Conservation (phyloP, 2,329 filamentous ascomycete species). For the Epichloe gansuensis region DNA sequence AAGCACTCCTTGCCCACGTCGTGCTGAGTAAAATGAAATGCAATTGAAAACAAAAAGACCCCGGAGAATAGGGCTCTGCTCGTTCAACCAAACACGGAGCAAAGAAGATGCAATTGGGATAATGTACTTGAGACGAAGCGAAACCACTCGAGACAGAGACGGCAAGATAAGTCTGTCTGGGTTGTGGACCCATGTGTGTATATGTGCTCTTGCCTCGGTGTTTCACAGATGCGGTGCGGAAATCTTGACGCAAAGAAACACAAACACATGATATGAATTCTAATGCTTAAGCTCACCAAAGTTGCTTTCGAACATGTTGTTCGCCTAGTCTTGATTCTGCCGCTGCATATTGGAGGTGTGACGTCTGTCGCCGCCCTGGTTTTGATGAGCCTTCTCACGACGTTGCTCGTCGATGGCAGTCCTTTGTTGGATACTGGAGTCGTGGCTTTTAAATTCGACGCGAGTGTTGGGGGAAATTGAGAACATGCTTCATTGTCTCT, state of each 20-base stretch:
- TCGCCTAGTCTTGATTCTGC: conserved; percentile 20
- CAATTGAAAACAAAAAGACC: neutral
- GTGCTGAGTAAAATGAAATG: too few species aligned
- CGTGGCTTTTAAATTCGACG: conserved; percentile 91
- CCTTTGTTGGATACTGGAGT: conserved; percentile 87
- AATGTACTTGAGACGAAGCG: neutral
- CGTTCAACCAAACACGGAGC: neutral
- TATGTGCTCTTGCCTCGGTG: neutral
- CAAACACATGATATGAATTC: neutral
- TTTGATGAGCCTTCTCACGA: conserved; percentile 61
- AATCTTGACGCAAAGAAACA: neutral
- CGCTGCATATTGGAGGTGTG: conserved; percentile 19
- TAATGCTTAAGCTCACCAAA: neutral
- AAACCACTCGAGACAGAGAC: neutral
- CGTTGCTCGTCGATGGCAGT: conserved; percentile 83
- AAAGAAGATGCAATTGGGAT: neutral
- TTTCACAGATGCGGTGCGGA: conserved; percentile 2
- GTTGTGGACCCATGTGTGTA: neutral
- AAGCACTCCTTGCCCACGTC: neutral
- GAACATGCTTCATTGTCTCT: conserved; percentile 85
- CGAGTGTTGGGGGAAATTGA: conserved; percentile 85
- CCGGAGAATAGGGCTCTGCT: too few species aligned
- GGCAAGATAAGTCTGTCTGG: neutral
- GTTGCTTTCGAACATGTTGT: neutral
- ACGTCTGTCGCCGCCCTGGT: conserved; percentile 29